Conservation (phyloP, 1,284 basidiomycete species). For the Pyrrhoderma noxium region DNA sequence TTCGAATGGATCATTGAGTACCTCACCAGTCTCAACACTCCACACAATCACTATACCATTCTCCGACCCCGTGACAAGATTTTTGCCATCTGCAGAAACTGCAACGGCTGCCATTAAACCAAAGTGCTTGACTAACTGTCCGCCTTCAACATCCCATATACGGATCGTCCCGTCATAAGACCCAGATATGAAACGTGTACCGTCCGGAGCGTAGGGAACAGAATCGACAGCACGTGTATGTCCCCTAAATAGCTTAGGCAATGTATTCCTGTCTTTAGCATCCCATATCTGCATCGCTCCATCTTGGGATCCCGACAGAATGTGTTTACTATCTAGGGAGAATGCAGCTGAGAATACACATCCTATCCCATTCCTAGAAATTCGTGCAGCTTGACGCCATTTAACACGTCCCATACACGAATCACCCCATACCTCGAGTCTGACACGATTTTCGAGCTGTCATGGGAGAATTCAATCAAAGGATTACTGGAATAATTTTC, state of each 20-base stretch:
- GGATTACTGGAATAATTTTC: too few relatives aligned
- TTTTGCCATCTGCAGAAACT: not conserved
- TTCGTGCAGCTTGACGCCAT: not conserved
- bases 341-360: not conserved
- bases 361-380: not conserved
- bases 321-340: too few relatives aligned
- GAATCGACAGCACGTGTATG: not conserved
- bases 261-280: too few relatives aligned
- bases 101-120: not conserved
- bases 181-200: constrained; percentile 54
- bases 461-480: not conserved
- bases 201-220: constrained; percentile 4
- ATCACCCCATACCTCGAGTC: too few relatives aligned
- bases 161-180: constrained; percentile 88
- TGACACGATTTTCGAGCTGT: not conserved
- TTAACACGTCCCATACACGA: not conserved
- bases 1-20: too few relatives aligned
- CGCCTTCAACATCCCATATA: constrained; percentile 64
- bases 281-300: too few relatives aligned
- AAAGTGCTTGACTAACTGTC: not conserved
- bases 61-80: not conserved
- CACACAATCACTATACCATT: not conserved
- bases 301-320: too few relatives aligned
- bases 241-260: not conserved
- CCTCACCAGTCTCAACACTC: not conserved